Evolutionary conservation across 2,329 filamentous ascomycete species (phyloP), one percentile per base, ranked within the genome.

Genomic region (Emergomyces pasteurianus): DNA sequence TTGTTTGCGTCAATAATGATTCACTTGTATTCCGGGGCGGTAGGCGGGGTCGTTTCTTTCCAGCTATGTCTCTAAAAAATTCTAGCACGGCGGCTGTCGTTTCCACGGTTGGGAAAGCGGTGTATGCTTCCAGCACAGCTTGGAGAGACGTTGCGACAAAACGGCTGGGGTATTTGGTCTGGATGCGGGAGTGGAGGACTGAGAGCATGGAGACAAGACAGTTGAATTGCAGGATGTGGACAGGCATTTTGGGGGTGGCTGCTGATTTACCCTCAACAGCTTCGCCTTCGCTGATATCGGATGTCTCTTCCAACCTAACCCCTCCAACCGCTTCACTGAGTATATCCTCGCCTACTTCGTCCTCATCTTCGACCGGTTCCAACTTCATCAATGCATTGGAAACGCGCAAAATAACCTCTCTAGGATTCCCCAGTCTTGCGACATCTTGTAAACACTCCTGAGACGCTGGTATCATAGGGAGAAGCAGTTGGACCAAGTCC

Each of bases 71-170:
- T 66, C 83, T 81, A 59, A 86, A 72, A 60, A 84, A 81, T 63
- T 82, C 79, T 46, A 86, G 73, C 21, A 84, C 76, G 1, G 82
- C 78, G 23, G 80, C 70, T 1, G 84, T 83, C 58, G 83, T 81
- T 63, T 83, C 82, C 58, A 80, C 77, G 53, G 81, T 79, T 1
- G 77, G 77, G 60, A 83, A 77, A 58, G 78, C 74, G n/a, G 80
- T 80, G 67, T 85, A 86, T 46, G 83, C 81, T 26, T 80, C 78
- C 5, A 86, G 71, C 0, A 83, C 80, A 10, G 84, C 83, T 63
- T 86, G 83, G 6, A 87, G 74, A 26, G 83, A 85, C 0, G 83
- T 85, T 9, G 83, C 83, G 16, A 87, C 75, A 66, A 87, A 87
- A 1, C 83, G 80, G 65, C 83, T 86, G 0, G 84, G 84, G 52